Base-by-base conservation (phyloP, 2,329 filamentous ascomycete species). In the Alternaria postmessia region DNA sequence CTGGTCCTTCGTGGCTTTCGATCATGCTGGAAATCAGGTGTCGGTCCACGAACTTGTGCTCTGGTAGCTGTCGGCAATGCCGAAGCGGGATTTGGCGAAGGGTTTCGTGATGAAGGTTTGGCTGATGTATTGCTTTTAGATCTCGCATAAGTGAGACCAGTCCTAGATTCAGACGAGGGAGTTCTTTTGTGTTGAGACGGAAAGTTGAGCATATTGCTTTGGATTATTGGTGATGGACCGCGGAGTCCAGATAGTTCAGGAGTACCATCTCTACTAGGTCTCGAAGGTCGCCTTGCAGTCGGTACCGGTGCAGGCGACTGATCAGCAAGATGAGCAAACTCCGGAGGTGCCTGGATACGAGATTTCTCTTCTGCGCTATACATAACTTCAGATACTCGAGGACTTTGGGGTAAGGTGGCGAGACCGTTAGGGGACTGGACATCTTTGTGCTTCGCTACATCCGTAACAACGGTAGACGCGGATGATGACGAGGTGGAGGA, bases 401-500 rank as follows among this genome's bases (percentile, higher is more conserved):
- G 88, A 57, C 85, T 91, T 11, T 85, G 86, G 11, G 87, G 84
- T n/a, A 77, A 69, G 8, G 69, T 65, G 16, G 71, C 67, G 38
- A 77, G 61, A 16, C 64, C 66, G 26, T 63, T 57, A 32, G 69
- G 61, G 6, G 75, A 75, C 43, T 75, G 71, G 64, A 77, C 80
- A 11, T 79, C 78, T 42, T 80, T 75, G 75, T 81, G 63, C 76
- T 58, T 83, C 62, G 75, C 82, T 12, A 82, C 82, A 24, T 81
- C 83, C 16, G 81, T 84, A 34, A 87, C 84, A 8, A 91, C 85
- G 2, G 89, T 91, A 7, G 89, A 91, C 61, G 86, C 87, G 5
- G 89, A 91, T 0, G 90, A 92, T 0, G 90, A 92, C 1, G 90
- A 93, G 22, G 85, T 90, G 5, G 88, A 81, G 1, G 89, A 89